A percentile compares a stretch with the other conserved stretches of the same genome.
Evolutionary conservation across 2,329 filamentous ascomycete genomes (phyloP).

Genomic region (Diatrype stigma): DNA sequence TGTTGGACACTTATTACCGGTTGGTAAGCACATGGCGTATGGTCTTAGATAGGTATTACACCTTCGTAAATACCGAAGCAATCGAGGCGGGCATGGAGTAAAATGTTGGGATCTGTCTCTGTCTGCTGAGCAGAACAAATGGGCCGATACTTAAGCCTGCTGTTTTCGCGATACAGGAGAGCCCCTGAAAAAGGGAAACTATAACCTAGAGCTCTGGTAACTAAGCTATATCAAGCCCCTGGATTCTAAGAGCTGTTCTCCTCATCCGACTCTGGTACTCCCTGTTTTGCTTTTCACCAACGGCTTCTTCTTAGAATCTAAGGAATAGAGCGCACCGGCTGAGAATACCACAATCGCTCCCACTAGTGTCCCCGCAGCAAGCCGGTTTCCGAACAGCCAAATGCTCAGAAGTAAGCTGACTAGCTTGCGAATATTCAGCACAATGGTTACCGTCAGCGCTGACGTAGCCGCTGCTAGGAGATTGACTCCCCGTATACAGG

Average conservation of each 20-base stretch:
- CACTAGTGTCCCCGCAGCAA: conserved; percentile 71
- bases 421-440: conserved; percentile 91
- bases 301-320: conserved; percentile 53
- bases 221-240: conserved; percentile 2
- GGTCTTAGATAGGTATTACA: too few relatives aligned
- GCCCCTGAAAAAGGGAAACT: too few relatives aligned
- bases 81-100: too few relatives aligned
- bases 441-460: conserved; percentile 92
- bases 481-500: conserved; percentile 94
- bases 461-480: conserved; percentile 84
- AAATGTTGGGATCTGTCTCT: too few relatives aligned
- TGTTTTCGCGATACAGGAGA: too few relatives aligned
- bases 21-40: too few relatives aligned
- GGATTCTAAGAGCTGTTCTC: conserved; percentile 1
- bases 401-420: conserved; percentile 89
- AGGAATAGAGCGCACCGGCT: conserved; percentile 84
- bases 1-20: too few relatives aligned
- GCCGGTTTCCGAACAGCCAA: conserved; percentile 84
- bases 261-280: conserved; percentile 24
- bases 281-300: conserved; percentile 22
- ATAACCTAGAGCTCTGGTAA: conserved; percentile 5
- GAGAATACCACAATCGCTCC: conserved; percentile 86
- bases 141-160: too few relatives aligned
- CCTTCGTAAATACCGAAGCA: too few relatives aligned
- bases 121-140: too few relatives aligned